Base-by-base conservation (phyloP, 1,284 basidiomycete species). In the Rhodotorula glutinis region DNA sequence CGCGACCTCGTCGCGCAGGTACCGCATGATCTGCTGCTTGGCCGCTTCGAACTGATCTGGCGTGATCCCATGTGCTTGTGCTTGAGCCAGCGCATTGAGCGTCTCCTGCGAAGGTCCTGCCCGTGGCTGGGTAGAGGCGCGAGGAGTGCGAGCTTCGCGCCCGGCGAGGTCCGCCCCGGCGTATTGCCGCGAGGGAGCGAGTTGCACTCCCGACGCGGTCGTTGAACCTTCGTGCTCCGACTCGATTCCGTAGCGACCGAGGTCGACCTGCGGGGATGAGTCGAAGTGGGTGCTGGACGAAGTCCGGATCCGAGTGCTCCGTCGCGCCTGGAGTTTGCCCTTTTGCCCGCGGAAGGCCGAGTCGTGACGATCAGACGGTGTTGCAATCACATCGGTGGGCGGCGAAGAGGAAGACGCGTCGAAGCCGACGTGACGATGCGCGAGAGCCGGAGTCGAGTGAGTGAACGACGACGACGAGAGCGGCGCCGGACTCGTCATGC, bases 11-110 rank as follows among this genome's bases (percentile, higher is more conserved):
- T 59, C 67, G 25, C 54, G 62, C 2, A 70, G 54, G 57, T 60
- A 67, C 23, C 57, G 64, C 60, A 62, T 64, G 33, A 67, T 63
- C 33, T 63, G 60, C 59, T 60, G 60, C 51, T 65, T 62, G n/a
- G 66, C 69, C 16, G 61, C 49, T 52, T 70, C 69, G 27, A 65
- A 67, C 60, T 70, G 65, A 40, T 70, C 65, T 4, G 63, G 56
- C 25, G 65, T 64, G 52, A 65, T 61, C n/a, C 69, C 69, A 27
- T 62, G 60, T 4, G 60, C 57, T 43, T 69, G 67, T 7, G 57
- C 63, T 7, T 55, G 53, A 2, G 51, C n/a, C 23, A 58, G 33
- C 19, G 55, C 44, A 17, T 57, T 56, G 29, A 47, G 30, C 19
- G 33, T 38, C 7, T 30, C 43, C 25, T 27, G 62, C 23, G 56